phyloP scores from a whole-genome alignment of 257 asterid species.

The Haberlea rhodopensis region DNA sequence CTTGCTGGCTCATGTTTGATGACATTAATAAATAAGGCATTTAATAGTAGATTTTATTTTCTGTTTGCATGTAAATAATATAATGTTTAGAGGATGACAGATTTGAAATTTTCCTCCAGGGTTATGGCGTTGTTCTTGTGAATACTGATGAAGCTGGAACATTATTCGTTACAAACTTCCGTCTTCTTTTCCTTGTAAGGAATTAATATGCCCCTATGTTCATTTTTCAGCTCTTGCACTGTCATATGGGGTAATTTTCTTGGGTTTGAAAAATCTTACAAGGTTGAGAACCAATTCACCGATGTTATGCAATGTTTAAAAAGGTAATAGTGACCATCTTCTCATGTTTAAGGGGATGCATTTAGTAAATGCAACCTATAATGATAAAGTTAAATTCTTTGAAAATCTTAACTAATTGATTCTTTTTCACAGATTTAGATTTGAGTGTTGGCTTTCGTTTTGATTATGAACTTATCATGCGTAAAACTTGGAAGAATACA shows the following conservation, averaged over 20 bases:
- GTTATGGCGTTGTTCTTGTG: constrained; percentile 87
- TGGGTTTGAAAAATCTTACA: constrained; percentile 6
- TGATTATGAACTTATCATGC: too few relatives aligned
- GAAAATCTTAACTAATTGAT: too few relatives aligned
- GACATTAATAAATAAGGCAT: constrained; percentile 4
- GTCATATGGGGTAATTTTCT: neutral
- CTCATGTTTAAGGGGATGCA: neutral
- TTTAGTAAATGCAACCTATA: neutral
- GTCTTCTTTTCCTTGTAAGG: constrained; percentile 85
- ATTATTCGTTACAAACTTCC: constrained; percentile 81
- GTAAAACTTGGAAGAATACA: neutral
- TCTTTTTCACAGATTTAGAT: too few relatives aligned
- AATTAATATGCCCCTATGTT: constrained; percentile 7
- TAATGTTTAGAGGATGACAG: constrained; percentile 24
- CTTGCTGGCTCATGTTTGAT: neutral
- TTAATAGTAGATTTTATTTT: constrained; percentile 3
- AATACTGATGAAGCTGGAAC: constrained; percentile 93
- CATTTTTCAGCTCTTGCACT: constrained; percentile 1
- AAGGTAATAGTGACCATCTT: neutral
- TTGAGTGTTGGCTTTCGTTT: too few relatives aligned
- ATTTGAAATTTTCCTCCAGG: constrained; percentile 49
- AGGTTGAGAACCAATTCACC: neutral
- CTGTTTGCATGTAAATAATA: constrained; percentile 16
- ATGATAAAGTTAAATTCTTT: neutral
- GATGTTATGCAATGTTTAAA: neutral